A percentile compares a stretch with the other conserved stretches of the same genome.
These are phyloP conservation scores for Corylus americana DNA, from an alignment of 306 rosid genomes.

Conservation along the genomic window DNA sequence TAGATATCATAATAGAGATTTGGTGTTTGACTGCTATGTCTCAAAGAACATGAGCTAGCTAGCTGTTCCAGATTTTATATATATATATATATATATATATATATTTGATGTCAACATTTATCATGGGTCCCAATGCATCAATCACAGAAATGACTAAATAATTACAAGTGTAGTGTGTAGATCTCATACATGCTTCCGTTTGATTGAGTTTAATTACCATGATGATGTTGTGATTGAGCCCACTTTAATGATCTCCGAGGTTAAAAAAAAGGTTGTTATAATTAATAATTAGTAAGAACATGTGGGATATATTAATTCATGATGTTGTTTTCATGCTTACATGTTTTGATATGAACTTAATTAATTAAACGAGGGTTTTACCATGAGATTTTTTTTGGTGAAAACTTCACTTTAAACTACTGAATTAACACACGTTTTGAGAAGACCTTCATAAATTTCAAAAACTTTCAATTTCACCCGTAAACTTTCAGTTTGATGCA, in stretches of 20 bases:
- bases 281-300: constrained; percentile 41
- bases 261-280: constrained; percentile 39
- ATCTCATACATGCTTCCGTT: too few relatives aligned
- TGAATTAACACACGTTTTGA: too few relatives aligned
- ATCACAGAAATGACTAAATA: background rate
- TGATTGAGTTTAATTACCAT: background rate
- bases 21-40: background rate
- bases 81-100: too few relatives aligned
- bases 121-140: background rate
- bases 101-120: background rate
- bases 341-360: background rate
- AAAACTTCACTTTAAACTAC: too few relatives aligned
- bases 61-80: background rate
- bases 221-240: constrained; percentile 1
- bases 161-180: background rate
- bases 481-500: too few relatives aligned
- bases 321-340: constrained; percentile 11
- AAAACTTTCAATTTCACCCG: too few relatives aligned
- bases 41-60: too few relatives aligned
- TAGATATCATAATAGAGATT: too few relatives aligned
- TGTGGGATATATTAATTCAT: constrained; percentile 14
- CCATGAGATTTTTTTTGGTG: background rate
- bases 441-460: too few relatives aligned
- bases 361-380: too few relatives aligned
- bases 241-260: constrained; percentile 3